Conservation (phyloP, 1,139 yeast genomes). For the Candida labiduridarum region DNA sequence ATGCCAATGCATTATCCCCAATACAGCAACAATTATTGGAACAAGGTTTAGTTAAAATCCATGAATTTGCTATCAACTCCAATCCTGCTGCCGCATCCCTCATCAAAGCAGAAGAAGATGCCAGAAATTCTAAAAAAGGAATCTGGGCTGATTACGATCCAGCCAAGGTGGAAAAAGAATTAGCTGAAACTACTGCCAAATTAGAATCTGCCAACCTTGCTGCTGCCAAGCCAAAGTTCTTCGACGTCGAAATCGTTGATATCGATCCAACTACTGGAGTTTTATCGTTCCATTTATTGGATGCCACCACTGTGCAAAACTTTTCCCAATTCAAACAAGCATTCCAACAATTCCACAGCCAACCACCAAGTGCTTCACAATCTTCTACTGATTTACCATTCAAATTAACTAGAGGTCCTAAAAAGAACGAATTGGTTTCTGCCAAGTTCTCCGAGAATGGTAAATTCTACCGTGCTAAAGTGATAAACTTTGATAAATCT, state of each 20-base stretch:
- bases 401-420: conserved; percentile 48
- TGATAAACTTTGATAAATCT: conserved; percentile 52
- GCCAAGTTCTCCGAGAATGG: conserved; percentile 58
- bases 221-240: conserved; percentile 49
- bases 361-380: conserved; percentile 39
- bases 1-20: conserved; percentile 52
- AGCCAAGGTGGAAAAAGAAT: conserved; percentile 26
- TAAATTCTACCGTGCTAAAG: conserved; percentile 63
- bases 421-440: conserved; percentile 61
- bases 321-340: conserved; percentile 48
- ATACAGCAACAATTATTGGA: conserved; percentile 63
- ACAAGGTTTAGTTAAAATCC: conserved; percentile 67
- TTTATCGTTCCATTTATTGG: conserved; percentile 54
- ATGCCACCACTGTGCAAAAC: conserved; percentile 33
- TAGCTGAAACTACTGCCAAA: conserved; percentile 24
- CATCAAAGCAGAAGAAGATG: conserved; percentile 62
- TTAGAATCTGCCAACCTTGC: conserved; percentile 25
- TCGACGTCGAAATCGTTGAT: conserved; percentile 65
- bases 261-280: conserved; percentile 46
- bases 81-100: conserved; percentile 59
- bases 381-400: conserved; percentile 49
- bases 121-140: conserved; percentile 58
- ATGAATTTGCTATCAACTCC: conserved; percentile 63
- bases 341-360: conserved; percentile 49
- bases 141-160: conserved; percentile 66